Base-by-base conservation (phyloP, 176 grass and related monocot species). In the Alopecurus myosuroides region DNA sequence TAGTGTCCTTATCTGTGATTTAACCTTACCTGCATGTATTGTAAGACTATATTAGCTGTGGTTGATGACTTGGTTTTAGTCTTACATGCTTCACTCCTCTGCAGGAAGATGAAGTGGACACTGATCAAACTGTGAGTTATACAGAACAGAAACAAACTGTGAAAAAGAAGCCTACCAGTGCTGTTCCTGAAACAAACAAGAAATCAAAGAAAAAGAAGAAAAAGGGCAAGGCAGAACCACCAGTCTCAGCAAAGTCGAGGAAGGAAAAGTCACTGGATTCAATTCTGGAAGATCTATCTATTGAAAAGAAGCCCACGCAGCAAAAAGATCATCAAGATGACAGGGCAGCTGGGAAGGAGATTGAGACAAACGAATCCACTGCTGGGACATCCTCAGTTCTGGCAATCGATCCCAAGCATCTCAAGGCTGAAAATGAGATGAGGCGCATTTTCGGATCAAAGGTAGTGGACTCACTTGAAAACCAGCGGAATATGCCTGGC, bases 161-260 rank as follows among this genome's bases (percentile, higher is more conserved):
- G 72, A 77, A 68, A 74, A 88, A 75, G 33, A 92, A 81, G 62
- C 69, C 55, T 82, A 51, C 37, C 10, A 70, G 34, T 11, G 26
- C 14, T 81, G 77, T 82, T 86, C 67, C 70, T 14, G 81, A 85
- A 80, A 83, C 89, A 87, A 96, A 91, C 36, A 85, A 84, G 70
- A 99, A 99, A 91, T 92, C 88, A 67, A 99, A 96, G 93, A 99
- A 94, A 88, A 99, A 96, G 87, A 96, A 96, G 86, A 99, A 96
- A 87, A 99, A 91, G 71, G 83, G 70, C 58, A 99, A 99, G 78
- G 81, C 50, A 8, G 85, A 86, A 67, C 75, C 63, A 63, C 33
- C 57, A 11, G 25, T 50, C 58, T 28, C 25, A 75, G 55, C 35
- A 17, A 97, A 92, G 25, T 77, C 28, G 13, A 85, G 69, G 49